These are phyloP conservation scores for Pinguiococcus pyrenoidosus DNA, from an alignment of 108 stramenopile genomes.

Conservation along the genomic window DNA sequence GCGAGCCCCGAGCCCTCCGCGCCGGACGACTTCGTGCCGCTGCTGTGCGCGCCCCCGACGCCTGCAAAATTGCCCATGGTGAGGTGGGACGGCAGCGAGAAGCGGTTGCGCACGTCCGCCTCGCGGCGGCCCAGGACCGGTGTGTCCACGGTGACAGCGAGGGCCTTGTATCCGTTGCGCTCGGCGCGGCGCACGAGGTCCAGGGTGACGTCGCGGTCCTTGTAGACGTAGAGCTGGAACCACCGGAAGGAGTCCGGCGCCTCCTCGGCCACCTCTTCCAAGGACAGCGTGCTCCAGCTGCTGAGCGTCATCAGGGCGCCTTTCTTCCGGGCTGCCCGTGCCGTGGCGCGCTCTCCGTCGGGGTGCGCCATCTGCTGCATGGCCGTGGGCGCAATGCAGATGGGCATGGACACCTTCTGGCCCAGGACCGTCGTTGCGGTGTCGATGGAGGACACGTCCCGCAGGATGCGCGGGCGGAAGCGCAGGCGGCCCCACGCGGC, in stretches of 20 bases:
- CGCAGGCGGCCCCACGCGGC: conserved; percentile 27
- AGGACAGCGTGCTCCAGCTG: conserved; percentile 24
- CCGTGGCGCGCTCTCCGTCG: conserved; percentile 25
- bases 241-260: conserved; percentile 14
- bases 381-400: conserved; percentile 37
- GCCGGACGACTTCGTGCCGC: conserved; percentile 53
- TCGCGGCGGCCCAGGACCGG: conserved; percentile 92
- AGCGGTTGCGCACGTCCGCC: conserved; percentile 86
- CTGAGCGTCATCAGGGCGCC: conserved; percentile 28
- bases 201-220: conserved; percentile 77
- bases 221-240: conserved; percentile 90
- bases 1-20: conserved; percentile 61
- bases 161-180: conserved; percentile 79
- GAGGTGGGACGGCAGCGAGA: conserved; percentile 72
- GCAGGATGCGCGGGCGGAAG: conserved; percentile 29
- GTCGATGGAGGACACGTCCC: conserved; percentile 25
- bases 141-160: conserved; percentile 89
- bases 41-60: conserved; percentile 22
- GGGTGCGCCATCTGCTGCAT: conserved; percentile 37
- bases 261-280: conserved; percentile 33
- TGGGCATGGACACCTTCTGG: conserved; percentile 18
- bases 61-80: conserved; percentile 35
- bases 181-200: conserved; percentile 80
- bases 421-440: conserved; percentile 26
- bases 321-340: conserved; percentile 12